A percentile compares a stretch with the other conserved stretches of the same genome.
These are phyloP conservation scores for Suillus hirtellus DNA, from an alignment of 768 basidiomycete species.

Conservation along the genomic window DNA sequence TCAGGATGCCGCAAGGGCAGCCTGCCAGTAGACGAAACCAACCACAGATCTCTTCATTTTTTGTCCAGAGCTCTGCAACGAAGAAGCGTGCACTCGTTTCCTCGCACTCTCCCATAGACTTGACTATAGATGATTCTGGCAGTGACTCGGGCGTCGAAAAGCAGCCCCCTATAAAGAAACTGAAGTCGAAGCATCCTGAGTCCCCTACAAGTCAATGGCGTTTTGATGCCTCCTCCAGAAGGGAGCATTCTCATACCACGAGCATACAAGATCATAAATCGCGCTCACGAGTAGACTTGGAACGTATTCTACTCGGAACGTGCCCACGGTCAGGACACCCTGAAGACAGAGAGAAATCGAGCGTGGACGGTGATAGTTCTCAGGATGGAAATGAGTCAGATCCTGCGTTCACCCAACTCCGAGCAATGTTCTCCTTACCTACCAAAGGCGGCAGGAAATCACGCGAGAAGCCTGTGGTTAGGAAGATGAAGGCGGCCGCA, in stretches of 20 bases:
- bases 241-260: conserved; percentile 16
- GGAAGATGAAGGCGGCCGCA: conserved; percentile 39
- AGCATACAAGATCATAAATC: conserved; percentile 46
- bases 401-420: conserved; percentile 46
- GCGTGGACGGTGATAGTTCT: conserved; percentile 27
- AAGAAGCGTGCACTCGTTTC: conserved; percentile 31
- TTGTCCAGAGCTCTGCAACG: not conserved
- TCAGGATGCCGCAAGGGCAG: not conserved
- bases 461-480: conserved; percentile 25
- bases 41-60: conserved; percentile 18
- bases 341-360: conserved; percentile 24
- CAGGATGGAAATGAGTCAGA: conserved; percentile 45
- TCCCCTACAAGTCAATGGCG: conserved; percentile 43
- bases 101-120: conserved; percentile 45
- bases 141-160: conserved; percentile 19
- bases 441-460: conserved; percentile 39
- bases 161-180: conserved; percentile 31
- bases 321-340: conserved; percentile 9
- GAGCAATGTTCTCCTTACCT: conserved; percentile 44
- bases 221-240: conserved; percentile 30
- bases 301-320: conserved; percentile 51
- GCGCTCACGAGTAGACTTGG: conserved; percentile 43
- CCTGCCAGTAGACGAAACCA: not conserved
- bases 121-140: conserved; percentile 45
- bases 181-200: conserved; percentile 23